Base-by-base conservation (phyloP, 768 basidiomycete genomes). In the Pisolithus albus region DNA sequence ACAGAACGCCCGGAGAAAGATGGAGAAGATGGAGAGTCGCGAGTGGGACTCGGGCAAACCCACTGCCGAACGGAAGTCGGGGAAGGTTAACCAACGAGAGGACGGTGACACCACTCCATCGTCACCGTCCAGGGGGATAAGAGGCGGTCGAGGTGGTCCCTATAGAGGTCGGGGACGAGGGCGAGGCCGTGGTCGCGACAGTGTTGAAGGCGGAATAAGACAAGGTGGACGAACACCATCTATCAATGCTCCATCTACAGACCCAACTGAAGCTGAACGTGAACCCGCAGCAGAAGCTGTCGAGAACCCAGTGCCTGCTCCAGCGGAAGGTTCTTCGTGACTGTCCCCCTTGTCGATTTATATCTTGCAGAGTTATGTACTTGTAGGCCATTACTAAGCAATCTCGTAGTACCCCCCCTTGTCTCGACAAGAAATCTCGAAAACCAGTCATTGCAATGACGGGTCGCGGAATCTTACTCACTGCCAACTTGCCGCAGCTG, bases 401-500 rank as follows among this genome's bases (percentile, higher is more conserved):
- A 34, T 15, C 34, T 34, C 5, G 26, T 26, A 26, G 26, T 34
- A 34, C 34, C 34, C 11, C 11, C n/a, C 13, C 13, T 13, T 34
- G 11, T 34, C 11, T 34, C 34, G 30, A 30, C 26, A 26, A 26
- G 26, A 26, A 26, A 10, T 30, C 30, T 30, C 30, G 10, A 30
- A 30, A 30, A 23, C 21, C 21, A 28, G 28, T 28, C 7, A 28
- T 9, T 5, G 28, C 9, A 28, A 28, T 16, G 28, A 80, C 78
- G 77, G 79, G 74, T 58, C 77, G 89, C 52, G 88, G 88, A 46
- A 76, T 86, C 47, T 77, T 92, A 50, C 79, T 95, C 58, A 86
- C 90, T 30, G 81, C 88, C 15, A 95, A 95, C 63, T 80, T 97
- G 8, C 94, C 96, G 0, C 92, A 96, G 64, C 78, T 99, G 7